Base-by-base conservation (phyloP, 2,329 filamentous ascomycete species). In the Trichoderma aggressivum region DNA sequence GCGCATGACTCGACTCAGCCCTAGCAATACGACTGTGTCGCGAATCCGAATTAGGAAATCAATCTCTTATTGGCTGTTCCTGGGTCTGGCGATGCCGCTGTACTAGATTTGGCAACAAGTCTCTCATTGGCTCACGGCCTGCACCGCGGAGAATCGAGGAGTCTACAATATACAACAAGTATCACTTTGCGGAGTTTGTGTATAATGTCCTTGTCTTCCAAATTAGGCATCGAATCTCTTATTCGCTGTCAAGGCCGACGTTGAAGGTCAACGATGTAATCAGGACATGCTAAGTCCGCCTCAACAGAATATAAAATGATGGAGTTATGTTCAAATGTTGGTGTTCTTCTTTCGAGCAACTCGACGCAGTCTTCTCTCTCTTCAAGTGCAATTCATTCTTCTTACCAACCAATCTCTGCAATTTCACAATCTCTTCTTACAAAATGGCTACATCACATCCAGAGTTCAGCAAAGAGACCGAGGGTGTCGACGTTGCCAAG, bases 341-440 rank as follows among this genome's bases (percentile, higher is more conserved):
- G n/a, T 3, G 21, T 50, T 50, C 43, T 21, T 21, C n/a, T 0
- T 50, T 12, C n/a, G 12, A 21, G n/a, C 10, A 21, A 0, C 43
- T 12, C 43, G 3, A 50, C 43, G 1, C n/a, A 50, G 5, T 50
- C 43, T 50, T 11, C n/a, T 5, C 10, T 21, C 0, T 50, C 43
- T 11, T 50, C 43, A 21, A 47, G 43, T 47, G 5, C 8, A 12
- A 21, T 47, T 47, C 4, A 21, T 12, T 47, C 0, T 47, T 47
- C 0, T 12, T 47, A 4, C 43, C n/a, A 11, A n/a, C 0, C 2
- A 21, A 21, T 21, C 43, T 21, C 8, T 47, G 5, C 0, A 10
- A 21, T 11, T 12, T 47, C 11, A 10, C n/a, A 21, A 50, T 21
- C 2, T 50, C 8, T 12, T 21, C 10, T 6, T 21, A 50, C 43